phyloP scores from a whole-genome alignment of 345 rosid genomes.

The Populus ilicifolia region DNA sequence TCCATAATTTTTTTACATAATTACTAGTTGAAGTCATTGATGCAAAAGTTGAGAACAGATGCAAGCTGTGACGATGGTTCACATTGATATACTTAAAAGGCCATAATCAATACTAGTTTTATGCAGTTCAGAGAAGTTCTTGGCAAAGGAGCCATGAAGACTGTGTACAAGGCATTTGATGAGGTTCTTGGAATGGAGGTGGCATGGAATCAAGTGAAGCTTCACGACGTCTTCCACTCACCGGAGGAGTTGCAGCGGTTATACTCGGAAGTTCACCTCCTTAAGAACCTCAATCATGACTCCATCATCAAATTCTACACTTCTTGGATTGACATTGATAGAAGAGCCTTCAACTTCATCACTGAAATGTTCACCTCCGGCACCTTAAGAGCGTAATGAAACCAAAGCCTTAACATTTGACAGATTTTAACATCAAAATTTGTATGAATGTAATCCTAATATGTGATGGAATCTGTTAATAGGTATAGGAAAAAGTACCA shows the following conservation, averaged over 20 bases:
- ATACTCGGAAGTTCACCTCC: constrained; percentile 30
- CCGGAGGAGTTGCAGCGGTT: constrained; percentile 29
- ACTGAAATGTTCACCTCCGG: constrained; percentile 87
- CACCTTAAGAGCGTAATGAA: constrained; percentile 39
- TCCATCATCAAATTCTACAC: constrained; percentile 26
- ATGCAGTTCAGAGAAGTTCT: constrained; percentile 30
- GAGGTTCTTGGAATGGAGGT: constrained; percentile 34
- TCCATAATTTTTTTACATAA: no score
- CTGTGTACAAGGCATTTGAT: constrained; percentile 30
- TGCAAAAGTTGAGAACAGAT: not conserved
- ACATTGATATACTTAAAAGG: not conserved
- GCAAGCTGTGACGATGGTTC: not conserved
- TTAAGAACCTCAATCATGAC: constrained; percentile 30
- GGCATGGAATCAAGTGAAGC: constrained; percentile 32
- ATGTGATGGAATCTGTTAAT: constrained; percentile 6
- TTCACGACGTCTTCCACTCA: constrained; percentile 17
- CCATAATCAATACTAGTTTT: not conserved
- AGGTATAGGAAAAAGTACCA: constrained; percentile 73
- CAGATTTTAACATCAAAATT: not conserved
- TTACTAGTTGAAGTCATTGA: not conserved
- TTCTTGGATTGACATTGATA: constrained; percentile 54
- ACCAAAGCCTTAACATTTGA: not conserved
- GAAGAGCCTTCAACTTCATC: constrained; percentile 69
- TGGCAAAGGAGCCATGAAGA: constrained; percentile 35
- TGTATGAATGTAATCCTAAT: not conserved